Evolutionary conservation across 208 protist genomes (phyloP).

Genomic region (Wallacemonas rigidus): DNA sequence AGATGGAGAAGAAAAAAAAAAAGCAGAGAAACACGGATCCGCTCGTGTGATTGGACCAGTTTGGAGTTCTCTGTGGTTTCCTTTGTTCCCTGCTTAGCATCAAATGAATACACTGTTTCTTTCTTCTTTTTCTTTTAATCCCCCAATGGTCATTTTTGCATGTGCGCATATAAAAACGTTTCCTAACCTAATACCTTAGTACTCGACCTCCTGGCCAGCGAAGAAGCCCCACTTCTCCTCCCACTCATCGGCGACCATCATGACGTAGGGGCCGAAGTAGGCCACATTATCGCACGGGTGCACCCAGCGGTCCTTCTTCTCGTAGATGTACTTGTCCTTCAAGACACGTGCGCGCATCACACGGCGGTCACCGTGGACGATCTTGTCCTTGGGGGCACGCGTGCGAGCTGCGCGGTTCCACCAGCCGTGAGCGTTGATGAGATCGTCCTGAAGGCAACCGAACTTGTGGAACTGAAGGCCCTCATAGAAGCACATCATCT

Average conservation of each 20-base stretch:
- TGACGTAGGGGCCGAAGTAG: conserved; percentile 91
- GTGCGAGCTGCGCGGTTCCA: conserved; percentile 89
- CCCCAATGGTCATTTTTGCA: not conserved
- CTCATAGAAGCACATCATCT: conserved; percentile 93
- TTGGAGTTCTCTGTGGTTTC: too few species aligned
- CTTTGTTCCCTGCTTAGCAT: not conserved
- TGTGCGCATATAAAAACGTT: not conserved
- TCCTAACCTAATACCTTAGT: conserved; percentile 40
- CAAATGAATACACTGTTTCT: not conserved
- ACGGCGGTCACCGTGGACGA: conserved; percentile 85
- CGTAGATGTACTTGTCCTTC: conserved; percentile 93
- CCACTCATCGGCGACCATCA: conserved; percentile 93
- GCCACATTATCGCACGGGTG: conserved; percentile 90
- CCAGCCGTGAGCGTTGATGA: conserved; percentile 90
- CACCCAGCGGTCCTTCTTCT: conserved; percentile 89
- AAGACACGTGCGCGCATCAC: conserved; percentile 86
- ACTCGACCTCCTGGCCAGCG: conserved; percentile 89
- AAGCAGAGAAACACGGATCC: too few species aligned
- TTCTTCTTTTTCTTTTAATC: not conserved
- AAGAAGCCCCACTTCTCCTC: conserved; percentile 95
- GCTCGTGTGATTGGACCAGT: too few species aligned
- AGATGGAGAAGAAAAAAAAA: too few species aligned
- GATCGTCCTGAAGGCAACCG: conserved; percentile 89
- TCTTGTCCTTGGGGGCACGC: conserved; percentile 85
- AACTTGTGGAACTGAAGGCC: conserved; percentile 88